Percentiles rank a stretch among this genome's conserved stretches.
These are phyloP conservation scores for Thalassiosira exigua DNA, from an alignment of 352 stramenopile species.

Conservation along the genomic window DNA sequence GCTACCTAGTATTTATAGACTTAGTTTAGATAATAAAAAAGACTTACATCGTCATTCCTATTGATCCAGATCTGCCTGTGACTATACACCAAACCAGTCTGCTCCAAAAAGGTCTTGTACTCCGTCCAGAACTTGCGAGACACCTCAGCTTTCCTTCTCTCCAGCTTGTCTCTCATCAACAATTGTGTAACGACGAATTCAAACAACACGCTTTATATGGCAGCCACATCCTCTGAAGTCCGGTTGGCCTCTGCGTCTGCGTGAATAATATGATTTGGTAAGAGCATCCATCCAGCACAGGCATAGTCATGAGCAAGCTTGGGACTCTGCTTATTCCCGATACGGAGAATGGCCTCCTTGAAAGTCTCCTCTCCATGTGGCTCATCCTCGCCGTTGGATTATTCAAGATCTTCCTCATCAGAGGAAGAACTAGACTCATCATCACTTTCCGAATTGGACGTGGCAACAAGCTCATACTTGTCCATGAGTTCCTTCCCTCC, in stretches of 20 bases:
- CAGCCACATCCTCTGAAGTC: background rate
- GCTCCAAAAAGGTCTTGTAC: slow-evolving; percentile 7
- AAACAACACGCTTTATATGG: slow-evolving; percentile 9
- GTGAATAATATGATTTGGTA: slow-evolving; percentile 20
- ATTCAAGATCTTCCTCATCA: background rate
- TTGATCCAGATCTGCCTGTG: no score
- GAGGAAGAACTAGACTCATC: slow-evolving; percentile 9
- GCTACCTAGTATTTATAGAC: no score
- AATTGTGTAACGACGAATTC: slow-evolving; percentile 4
- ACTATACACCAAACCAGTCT: no score
- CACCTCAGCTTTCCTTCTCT: background rate
- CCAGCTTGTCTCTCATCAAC: background rate
- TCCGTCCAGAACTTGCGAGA: background rate
- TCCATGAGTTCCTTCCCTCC: no score
- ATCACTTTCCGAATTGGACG: no score
- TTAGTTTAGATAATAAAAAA: no score
- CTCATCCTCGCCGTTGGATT: no score
- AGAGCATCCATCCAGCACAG: slow-evolving; percentile 16
- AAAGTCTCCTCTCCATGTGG: no score
- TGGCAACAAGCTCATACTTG: no score
- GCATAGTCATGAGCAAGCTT: slow-evolving; percentile 25
- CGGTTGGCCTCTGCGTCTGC: slow-evolving; percentile 5
- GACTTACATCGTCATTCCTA: no score
- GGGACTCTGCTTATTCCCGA: background rate
- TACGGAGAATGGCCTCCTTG: background rate